phyloP scores from a whole-genome alignment of 2,329 filamentous ascomycete genomes.

The Nannizzia gypsea region DNA sequence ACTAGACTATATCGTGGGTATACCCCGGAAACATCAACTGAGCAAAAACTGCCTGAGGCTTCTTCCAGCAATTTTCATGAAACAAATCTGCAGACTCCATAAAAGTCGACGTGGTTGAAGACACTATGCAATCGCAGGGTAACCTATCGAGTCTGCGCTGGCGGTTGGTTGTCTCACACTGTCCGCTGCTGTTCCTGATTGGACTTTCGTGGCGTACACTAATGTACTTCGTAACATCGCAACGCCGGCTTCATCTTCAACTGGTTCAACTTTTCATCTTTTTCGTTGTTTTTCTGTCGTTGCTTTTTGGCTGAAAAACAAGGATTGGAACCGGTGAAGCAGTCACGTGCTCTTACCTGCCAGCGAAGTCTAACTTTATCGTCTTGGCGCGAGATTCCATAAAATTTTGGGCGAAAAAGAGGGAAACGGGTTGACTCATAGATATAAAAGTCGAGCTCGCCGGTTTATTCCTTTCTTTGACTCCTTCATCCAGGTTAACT shows the following conservation, averaged over 20 bases:
- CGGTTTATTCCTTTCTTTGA: background rate
- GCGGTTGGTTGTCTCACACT: background rate
- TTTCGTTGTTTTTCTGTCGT: background rate
- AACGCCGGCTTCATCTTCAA: no score
- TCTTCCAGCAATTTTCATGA: background rate
- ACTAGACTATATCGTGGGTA: no score
- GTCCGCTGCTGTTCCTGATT: background rate
- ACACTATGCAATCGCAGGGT: background rate
- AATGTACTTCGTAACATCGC: background rate
- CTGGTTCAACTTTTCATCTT: background rate
- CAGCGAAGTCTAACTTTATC: background rate
- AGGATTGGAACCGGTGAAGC: background rate
- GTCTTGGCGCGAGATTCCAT: background rate
- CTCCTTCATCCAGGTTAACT: background rate
- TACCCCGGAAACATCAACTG: background rate
- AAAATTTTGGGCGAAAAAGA: background rate
- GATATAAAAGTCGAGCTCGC: background rate
- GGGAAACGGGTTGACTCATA: background rate
- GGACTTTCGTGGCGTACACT: background rate
- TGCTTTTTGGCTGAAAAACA: no score
- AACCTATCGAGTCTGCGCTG: background rate
- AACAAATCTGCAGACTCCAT: background rate
- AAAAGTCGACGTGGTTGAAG: background rate
- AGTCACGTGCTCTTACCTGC: background rate
- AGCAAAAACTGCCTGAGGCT: background rate